Conservation (phyloP, 148 eudicot genomes). For the Arbutus unedo region DNA sequence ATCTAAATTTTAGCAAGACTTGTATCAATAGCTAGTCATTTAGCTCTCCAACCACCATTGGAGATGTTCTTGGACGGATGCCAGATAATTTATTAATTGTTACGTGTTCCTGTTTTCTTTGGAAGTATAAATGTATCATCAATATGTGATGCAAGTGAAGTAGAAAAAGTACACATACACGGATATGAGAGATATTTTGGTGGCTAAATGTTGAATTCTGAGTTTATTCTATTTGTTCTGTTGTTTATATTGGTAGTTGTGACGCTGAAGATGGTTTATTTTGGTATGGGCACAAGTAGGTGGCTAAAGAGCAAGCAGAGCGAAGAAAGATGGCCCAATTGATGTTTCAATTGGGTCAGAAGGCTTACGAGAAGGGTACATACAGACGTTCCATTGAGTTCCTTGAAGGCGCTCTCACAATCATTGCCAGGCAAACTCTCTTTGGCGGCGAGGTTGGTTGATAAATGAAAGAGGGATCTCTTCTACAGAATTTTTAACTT, state of each 20-base stretch:
- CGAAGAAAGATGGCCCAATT: constrained; percentile 83
- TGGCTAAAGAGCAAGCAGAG: constrained; percentile 97
- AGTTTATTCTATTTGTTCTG: neutral
- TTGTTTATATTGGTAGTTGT: neutral
- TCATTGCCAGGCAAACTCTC: constrained; percentile 81
- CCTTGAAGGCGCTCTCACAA: constrained; percentile 90
- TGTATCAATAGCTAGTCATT: neutral
- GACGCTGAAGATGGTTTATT: constrained; percentile 11
- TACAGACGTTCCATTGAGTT: constrained; percentile 87
- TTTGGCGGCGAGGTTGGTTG: constrained; percentile 97
- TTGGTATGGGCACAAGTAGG: constrained; percentile 36
- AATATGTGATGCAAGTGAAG: neutral
- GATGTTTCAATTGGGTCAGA: constrained; percentile 98
- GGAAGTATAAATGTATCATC: neutral
- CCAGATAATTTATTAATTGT: neutral
- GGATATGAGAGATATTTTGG: neutral
- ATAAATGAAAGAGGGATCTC: constrained; percentile 15
- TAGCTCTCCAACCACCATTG: neutral
- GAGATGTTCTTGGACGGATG: neutral
- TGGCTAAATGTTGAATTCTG: neutral
- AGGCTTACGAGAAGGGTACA: constrained; percentile 91
- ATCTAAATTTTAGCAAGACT: too few relatives aligned
- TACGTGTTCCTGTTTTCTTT: neutral
- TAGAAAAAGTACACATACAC: neutral
- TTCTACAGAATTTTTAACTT: neutral